A percentile compares a stretch with the other conserved stretches of the same genome.
These are phyloP conservation scores for Nevesoporus exiguus DNA, from an alignment of 768 basidiomycete species.

Conservation along the genomic window DNA sequence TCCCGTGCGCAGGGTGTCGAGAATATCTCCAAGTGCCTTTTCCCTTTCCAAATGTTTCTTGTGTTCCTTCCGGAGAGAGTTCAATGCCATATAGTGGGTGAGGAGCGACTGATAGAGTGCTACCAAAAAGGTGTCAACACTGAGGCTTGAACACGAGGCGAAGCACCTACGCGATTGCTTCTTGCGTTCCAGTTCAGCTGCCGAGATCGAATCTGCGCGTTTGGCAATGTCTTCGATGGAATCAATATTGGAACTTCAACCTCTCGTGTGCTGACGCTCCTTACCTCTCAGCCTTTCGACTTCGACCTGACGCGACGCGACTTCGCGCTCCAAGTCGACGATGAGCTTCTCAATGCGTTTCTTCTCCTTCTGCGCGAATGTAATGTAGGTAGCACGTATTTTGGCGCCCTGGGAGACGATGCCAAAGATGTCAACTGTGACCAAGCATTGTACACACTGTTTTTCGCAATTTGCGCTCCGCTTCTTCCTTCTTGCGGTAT, in stretches of 20 bases:
- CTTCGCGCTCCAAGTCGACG: slow-evolving; percentile 50
- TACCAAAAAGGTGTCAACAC: slow-evolving; percentile 30
- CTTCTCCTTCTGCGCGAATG: slow-evolving; percentile 87
- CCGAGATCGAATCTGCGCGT: slow-evolving; percentile 71
- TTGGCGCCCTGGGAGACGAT: slow-evolving; percentile 67
- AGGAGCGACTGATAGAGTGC: slow-evolving; percentile 77
- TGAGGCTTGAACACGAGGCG: not conserved
- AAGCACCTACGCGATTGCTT: slow-evolving; percentile 74
- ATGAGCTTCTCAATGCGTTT: slow-evolving; percentile 69
- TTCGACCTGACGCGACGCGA: slow-evolving; percentile 64
- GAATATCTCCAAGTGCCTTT: slow-evolving; percentile 75
- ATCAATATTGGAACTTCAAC: not conserved
- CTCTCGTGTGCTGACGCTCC: not conserved
- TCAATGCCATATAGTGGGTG: slow-evolving; percentile 70
- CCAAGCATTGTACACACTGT: slow-evolving; percentile 53
- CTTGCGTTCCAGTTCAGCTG: slow-evolving; percentile 78
- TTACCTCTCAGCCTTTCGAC: slow-evolving; percentile 70
- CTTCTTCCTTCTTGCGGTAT: slow-evolving; percentile 64
- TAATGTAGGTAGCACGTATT: slow-evolving; percentile 84
- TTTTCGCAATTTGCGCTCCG: slow-evolving; percentile 72
- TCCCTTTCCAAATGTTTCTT: slow-evolving; percentile 72
- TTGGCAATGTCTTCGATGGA: slow-evolving; percentile 66
- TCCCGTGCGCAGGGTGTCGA: slow-evolving; percentile 72
- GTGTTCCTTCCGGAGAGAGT: slow-evolving; percentile 70
- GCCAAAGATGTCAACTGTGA: not conserved